A percentile compares a stretch with the other conserved stretches of the same genome.
Evolutionary conservation across 2,329 filamentous ascomycete genomes (phyloP).

Genomic region (Aspergillus spinulosporus): DNA sequence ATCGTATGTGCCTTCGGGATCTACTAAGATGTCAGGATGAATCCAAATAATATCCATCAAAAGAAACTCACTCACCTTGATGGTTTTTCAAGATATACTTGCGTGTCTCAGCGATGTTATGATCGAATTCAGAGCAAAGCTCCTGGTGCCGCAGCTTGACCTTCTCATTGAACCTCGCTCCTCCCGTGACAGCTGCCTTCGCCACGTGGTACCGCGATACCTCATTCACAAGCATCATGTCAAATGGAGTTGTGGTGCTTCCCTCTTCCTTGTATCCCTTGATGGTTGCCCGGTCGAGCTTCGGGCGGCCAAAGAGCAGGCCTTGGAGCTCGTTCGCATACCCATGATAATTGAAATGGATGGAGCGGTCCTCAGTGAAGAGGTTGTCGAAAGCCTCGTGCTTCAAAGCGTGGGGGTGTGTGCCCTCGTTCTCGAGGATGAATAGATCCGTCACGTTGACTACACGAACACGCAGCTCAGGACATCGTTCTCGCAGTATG

Average conservation of each 20-base stretch:
- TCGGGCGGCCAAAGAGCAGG: constrained; percentile 59
- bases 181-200: constrained; percentile 54
- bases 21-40: constrained; percentile 30
- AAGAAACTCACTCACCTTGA: constrained; percentile 47
- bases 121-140: constrained; percentile 50
- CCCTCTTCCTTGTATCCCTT: constrained; percentile 66
- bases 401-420: constrained; percentile 61
- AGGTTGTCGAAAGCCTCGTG: constrained; percentile 55
- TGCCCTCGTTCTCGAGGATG: constrained; percentile 57
- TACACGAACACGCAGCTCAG: constrained; percentile 59
- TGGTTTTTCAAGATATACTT: constrained; percentile 56
- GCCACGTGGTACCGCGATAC: constrained; percentile 63
- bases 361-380: constrained; percentile 57
- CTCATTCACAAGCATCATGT: constrained; percentile 67
- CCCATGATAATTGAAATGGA: constrained; percentile 69
- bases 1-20: constrained; percentile 56
- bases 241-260: constrained; percentile 66
- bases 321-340: constrained; percentile 63
- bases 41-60: background rate
- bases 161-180: constrained; percentile 49
- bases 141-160: constrained; percentile 50
- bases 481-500: constrained; percentile 52
- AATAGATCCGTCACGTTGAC: constrained; percentile 68
- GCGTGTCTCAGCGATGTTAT: constrained; percentile 50
- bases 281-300: constrained; percentile 55